Conservation (phyloP, 306 rosid genomes). For the Elaeagnus macrophylla region DNA sequence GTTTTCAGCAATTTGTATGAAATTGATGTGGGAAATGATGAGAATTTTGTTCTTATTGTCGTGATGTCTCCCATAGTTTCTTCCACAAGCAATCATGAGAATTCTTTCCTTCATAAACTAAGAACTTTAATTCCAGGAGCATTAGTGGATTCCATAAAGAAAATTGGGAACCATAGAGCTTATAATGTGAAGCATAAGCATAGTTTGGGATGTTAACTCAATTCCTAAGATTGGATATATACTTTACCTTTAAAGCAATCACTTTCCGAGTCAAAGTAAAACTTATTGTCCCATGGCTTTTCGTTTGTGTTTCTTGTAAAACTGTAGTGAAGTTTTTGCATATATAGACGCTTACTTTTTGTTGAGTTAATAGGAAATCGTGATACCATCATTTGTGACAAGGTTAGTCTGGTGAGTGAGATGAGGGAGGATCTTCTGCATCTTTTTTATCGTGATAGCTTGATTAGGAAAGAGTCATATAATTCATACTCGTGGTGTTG, state of each 20-base stretch:
- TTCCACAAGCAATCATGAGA: constrained; percentile 20
- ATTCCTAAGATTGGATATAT: too few species aligned
- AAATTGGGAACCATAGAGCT: constrained; percentile 8
- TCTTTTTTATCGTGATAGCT: too few species aligned
- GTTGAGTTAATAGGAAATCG: too few species aligned
- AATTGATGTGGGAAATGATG: constrained; percentile 68
- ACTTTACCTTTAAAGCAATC: too few species aligned
- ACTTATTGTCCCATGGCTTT: neutral
- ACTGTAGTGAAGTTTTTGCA: too few species aligned
- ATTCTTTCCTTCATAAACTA: constrained; percentile 37
- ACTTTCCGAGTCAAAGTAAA: neutral
- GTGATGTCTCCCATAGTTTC: constrained; percentile 22
- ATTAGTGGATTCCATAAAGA: constrained; percentile 36
- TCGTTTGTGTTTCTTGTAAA: neutral
- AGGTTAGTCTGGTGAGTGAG: too few species aligned
- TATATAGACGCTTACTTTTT: too few species aligned
- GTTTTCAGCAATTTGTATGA: constrained; percentile 50
- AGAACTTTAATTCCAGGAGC: constrained; percentile 47
- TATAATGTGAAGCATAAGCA: neutral
- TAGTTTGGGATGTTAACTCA: neutral
- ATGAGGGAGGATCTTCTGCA: too few species aligned
- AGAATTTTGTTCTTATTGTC: constrained; percentile 65
- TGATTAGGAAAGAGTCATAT: too few species aligned
- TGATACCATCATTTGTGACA: too few species aligned
- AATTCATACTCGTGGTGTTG: too few species aligned